phyloP scores from a whole-genome alignment of 148 eudicot species.

The Rhododendron ferrugineum region DNA sequence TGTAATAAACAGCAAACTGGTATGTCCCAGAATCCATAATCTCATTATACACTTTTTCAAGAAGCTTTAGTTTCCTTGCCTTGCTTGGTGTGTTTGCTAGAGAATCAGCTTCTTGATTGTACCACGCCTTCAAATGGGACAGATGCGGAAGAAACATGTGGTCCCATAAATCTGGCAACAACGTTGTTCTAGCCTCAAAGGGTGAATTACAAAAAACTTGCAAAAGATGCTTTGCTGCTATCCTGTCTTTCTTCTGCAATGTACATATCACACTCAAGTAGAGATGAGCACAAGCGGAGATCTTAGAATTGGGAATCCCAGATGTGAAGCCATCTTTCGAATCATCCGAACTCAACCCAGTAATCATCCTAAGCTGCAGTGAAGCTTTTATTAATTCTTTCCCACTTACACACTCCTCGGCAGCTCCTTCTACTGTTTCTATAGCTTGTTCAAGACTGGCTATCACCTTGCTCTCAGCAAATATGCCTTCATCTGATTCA shows the following conservation, averaged over 20 bases:
- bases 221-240: slow-evolving; percentile 45
- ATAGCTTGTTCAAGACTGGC: slow-evolving; percentile 48
- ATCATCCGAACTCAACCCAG: slow-evolving; percentile 42
- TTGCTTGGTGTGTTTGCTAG: slow-evolving; percentile 28
- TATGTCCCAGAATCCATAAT: slow-evolving; percentile 44
- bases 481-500: slow-evolving; percentile 24
- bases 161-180: slow-evolving; percentile 49
- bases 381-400: slow-evolving; percentile 47
- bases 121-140: slow-evolving; percentile 38
- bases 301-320: slow-evolving; percentile 37
- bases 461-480: slow-evolving; percentile 36
- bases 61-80: slow-evolving; percentile 30
- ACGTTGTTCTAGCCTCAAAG: slow-evolving; percentile 35
- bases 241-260: slow-evolving; percentile 40
- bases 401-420: slow-evolving; percentile 25
- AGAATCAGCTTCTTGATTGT: slow-evolving; percentile 25
- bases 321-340: slow-evolving; percentile 38
- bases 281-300: slow-evolving; percentile 54
- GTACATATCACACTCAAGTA: slow-evolving; percentile 42
- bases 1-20: slow-evolving; percentile 46
- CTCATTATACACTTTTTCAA: slow-evolving; percentile 38
- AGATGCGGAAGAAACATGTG: slow-evolving; percentile 42
- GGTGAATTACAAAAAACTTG: slow-evolving; percentile 53
- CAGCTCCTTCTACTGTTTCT: slow-evolving; percentile 45
- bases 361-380: slow-evolving; percentile 49